phyloP scores from a whole-genome alignment of 768 basidiomycete genomes.

The Imleria badia region DNA sequence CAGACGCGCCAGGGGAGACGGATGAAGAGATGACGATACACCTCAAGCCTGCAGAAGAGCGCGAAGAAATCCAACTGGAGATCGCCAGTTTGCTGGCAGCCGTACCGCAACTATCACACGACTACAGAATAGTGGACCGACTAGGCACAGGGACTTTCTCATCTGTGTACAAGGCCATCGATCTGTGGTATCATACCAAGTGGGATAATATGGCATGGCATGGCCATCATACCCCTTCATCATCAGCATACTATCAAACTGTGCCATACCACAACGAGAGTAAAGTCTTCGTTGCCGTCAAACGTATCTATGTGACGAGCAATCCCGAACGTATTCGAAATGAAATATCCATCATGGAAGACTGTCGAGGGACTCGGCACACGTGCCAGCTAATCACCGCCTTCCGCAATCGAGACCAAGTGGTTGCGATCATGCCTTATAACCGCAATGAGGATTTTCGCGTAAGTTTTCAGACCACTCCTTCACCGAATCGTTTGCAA shows the following conservation, averaged over 20 bases:
- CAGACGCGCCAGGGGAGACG: constrained; percentile 36
- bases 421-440: constrained; percentile 93
- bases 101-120: constrained; percentile 61
- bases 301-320: constrained; percentile 96
- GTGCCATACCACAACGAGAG: constrained; percentile 37
- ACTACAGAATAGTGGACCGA: constrained; percentile 84
- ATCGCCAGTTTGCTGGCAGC: constrained; percentile 66
- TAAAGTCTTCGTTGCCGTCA: constrained; percentile 86
- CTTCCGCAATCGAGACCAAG: constrained; percentile 87
- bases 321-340: constrained; percentile 90
- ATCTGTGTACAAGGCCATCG: constrained; percentile 97
- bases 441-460: constrained; percentile 91
- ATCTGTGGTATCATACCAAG: constrained; percentile 68
- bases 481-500: constrained; percentile 6
- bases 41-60: constrained; percentile 64
- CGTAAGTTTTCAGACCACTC: constrained; percentile 47
- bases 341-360: constrained; percentile 88
- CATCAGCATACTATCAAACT: constrained; percentile 68
- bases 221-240: constrained; percentile 57
- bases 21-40: constrained; percentile 64
- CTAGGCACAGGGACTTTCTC: constrained; percentile 98
- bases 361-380: constrained; percentile 80
- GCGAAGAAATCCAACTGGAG: constrained; percentile 71
- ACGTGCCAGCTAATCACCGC: constrained; percentile 94
- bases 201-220: constrained; percentile 79